Evolutionary conservation across 768 basidiomycete species (phyloP), one percentile per base, ranked within the genome.

Genomic region (Amylocystis lapponica): DNA sequence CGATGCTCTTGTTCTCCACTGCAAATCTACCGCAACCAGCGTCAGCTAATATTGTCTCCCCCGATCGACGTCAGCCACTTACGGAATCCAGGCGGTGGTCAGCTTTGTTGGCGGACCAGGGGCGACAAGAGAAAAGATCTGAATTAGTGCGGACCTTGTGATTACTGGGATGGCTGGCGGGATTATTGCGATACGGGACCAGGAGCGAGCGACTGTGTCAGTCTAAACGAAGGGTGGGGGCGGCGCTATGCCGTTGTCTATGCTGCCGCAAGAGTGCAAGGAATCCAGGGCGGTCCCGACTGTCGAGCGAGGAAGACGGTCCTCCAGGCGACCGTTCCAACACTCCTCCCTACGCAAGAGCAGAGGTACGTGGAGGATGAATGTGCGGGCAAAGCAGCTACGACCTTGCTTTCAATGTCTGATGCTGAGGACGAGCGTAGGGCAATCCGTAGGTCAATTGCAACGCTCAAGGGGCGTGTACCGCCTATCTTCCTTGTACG

Each of bases 391-490:
- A n/a, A n/a, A n/a, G n/a, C n/a, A n/a, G n/a, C n/a, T n/a, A n/a
- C n/a, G n/a, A n/a, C n/a, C n/a, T n/a, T n/a, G n/a, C n/a, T n/a
- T n/a, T n/a, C n/a, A n/a, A n/a, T n/a, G n/a, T n/a, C n/a, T n/a
- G n/a, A n/a, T n/a, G n/a, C n/a, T n/a, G n/a, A n/a, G n/a, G n/a
- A n/a, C n/a, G n/a, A n/a, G n/a, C n/a, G 41, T 42, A 17, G 41
- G 27, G 13, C 16, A 23, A 21, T 23, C 46, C 46, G 51, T 41
- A 37, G 51, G 45, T 53, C 49, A 54, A 55, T 48, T 48, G 51
- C 52, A 57, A 52, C 53, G 53, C 56, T 50, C 54, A 37, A 47
- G 40, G 47, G 47, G 59, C 56, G 59, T 55, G 56, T 49, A 35
- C 56, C 50, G 52, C 54, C 51, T 56, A 57, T 51, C 52, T 52